Conservation (phyloP, 192 early-diverging fungal genomes). For the Coemansia biformis region DNA sequence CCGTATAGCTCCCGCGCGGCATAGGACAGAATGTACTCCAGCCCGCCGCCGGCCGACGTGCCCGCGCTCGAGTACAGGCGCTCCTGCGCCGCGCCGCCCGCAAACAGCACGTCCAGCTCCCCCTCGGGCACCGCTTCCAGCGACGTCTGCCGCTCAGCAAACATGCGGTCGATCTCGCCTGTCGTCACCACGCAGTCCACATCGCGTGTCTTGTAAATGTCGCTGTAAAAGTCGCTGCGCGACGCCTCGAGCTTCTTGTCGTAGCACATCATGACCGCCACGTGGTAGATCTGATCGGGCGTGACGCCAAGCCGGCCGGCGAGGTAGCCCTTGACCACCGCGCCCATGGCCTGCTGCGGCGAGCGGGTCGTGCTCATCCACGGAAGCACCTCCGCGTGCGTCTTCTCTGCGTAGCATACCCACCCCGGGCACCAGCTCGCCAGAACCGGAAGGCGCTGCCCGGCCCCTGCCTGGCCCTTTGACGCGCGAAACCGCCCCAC, state of each 20-base stretch:
- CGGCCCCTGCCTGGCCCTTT: constrained; percentile 27
- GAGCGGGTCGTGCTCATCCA: constrained; percentile 86
- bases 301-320: constrained; percentile 56
- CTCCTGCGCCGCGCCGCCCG: constrained; percentile 20
- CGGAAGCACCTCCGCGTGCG: constrained; percentile 82
- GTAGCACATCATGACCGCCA: constrained; percentile 96
- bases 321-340: constrained; percentile 81
- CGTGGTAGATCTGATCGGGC: constrained; percentile 85
- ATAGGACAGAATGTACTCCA: constrained; percentile 82
- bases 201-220: constrained; percentile 77
- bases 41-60: constrained; percentile 84
- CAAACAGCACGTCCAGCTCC: constrained; percentile 55
- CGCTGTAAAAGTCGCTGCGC: constrained; percentile 82
- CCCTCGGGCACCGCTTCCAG: constrained; percentile 52
- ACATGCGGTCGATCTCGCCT: constrained; percentile 84
- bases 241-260: constrained; percentile 99
- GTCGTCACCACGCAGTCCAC: constrained; percentile 97
- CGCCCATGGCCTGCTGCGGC: constrained; percentile 98
- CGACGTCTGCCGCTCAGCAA: constrained; percentile 58
- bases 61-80: constrained; percentile 63
- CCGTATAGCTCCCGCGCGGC: constrained; percentile 77
- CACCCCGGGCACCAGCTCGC: constrained; percentile 76
- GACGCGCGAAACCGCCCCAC: constrained; percentile 60
- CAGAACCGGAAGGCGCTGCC: constrained; percentile 54
- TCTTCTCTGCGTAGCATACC: constrained; percentile 99